Evolutionary conservation across 371 early-diverging fungal genomes (phyloP), one percentile per base, ranked within the genome.

Genomic region (Mortierella sp.): DNA sequence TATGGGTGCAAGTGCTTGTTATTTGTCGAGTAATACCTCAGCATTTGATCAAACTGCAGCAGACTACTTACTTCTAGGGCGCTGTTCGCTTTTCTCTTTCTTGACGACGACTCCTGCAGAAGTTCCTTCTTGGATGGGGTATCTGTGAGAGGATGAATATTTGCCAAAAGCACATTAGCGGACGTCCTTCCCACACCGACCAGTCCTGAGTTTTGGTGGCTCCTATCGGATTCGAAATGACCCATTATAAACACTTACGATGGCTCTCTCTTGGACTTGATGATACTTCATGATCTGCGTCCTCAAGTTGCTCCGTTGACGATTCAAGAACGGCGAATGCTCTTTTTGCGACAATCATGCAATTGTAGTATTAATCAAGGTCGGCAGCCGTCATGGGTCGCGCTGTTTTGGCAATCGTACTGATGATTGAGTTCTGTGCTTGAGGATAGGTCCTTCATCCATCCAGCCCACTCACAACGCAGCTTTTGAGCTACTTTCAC

Each of bases 371-470:
- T n/a, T 50, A 7, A 50, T 50, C 50, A 3, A 50, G 50, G 50
- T 50, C 50, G 21, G 21, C 14, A 6, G 50, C 50, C 3, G 50
- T 50, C 50, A 50, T 50, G 50, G 50, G 50, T 50, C 50, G 3
- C 50, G 50, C 50, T 50, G 50, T 50, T 14, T 21, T 50, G 6
- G 50, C 50, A 16, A 14, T 14, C 21, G 4, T 14, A 50, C 50
- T 50, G 50, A 50, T 14, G 14, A 16, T 50, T 50, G 50, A 3
- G 14, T 50, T 3, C 16, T 50, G n/a, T 50, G 50, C 50, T 50
- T 50, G 50, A 50, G 14, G 50, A 50, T 14, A 50, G 50, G 50
- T 50, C 50, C 50, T 50, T 50, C 50, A 50, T 50, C 50, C 50
- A 50, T 50, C 6, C 50, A 3, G 3, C 50, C 50, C 50, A 50